Base-by-base conservation (phyloP, 306 rosid species). In the Trifolium repens region DNA sequence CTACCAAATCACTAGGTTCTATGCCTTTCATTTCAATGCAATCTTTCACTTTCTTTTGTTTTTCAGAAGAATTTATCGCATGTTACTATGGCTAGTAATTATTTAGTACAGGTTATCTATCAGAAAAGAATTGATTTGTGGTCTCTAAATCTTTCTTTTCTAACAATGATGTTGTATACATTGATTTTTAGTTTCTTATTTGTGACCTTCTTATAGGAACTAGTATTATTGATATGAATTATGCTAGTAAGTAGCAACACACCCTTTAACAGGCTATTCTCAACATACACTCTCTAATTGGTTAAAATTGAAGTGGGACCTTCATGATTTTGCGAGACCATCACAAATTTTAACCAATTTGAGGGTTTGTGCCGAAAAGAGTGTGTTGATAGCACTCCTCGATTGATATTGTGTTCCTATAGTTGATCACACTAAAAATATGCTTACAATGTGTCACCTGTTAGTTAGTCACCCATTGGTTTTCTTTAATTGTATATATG, bases 1-100 rank as follows among this genome's bases (percentile, higher is more conserved):
- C 44, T 43, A 52, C 84, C 49, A 88, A 85, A 43, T 86, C 80
- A 64, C 60, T 93, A 79, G 97, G 99, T 92, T 6, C 47, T 64
- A 5, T 24, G 3, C 70, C 13, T 52, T 49, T 32, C 16, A 44
- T 39, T 46, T 60, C 37, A 39, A 40, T 0, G 30, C 35, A 52
- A 22, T 40, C 2, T 22, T 42, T 22, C 66, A 19, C 1, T 62
- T 1, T 11, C 55, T 16, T 44, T 7, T 15, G 16, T 55, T n/a
- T 57, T 7, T 60, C 9, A 49, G 67, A 3, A 11, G 14, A 43
- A 0, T 3, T 9, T 43, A 43, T 43, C 1, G 10, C 15, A 10
- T 37, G 49, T 50, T 50, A n/a, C 19, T 27, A 32, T 32, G 16
- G 19, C 44, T 22, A 2, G 13, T 17, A 52, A 10, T 26, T 46